Base-by-base conservation (phyloP, 2,329 filamentous ascomycete genomes). In the Fusarium illudens region DNA sequence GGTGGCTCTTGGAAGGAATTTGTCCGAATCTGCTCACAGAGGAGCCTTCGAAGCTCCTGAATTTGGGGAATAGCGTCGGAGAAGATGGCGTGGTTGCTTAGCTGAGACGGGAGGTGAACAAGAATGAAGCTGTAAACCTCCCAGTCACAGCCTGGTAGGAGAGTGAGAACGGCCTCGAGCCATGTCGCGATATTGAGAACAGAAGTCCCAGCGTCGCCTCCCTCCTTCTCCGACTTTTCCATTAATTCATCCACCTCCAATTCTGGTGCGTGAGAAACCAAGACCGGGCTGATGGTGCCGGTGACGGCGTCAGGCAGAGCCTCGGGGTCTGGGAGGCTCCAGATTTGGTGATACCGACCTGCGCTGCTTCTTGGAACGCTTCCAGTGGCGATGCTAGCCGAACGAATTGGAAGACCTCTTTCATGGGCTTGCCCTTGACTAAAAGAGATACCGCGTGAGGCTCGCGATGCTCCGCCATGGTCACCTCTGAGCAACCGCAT, bases 121-220 rank as follows among this genome's bases (percentile, higher is more conserved):
- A 99, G 83, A 17, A 95, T 87, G 75, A 95, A 97, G 78, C 93
- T 95, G 82, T 97, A 97, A 2, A 97, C 83, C 76, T 98, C 94
- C 94, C 95, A 98, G 65, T 96, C 90, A 49, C 88, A 87, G 37
- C 90, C 91, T 58, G 89, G 86, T 42, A 97, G 81, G n/a, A 96
- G 81, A n/a, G 84, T 84, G 25, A 93, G 86, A 34, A 96, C 84
- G 11, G 89, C 85, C 66, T 94, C 91, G n/a, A 97, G 84, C 92
- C 93, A 97, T 37, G 84, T 79, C 13, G 85, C 84, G 48, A 91
- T 84, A 56, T 88, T 85, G 56, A 93, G 80, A 8, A 84, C 79
- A 3, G 81, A 78, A n/a, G 80, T 76, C 58, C 78, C 79, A 48
- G 77, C 72, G 56, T 75, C 78, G 70, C 34, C 25, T 63, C 53